Percentiles rank a stretch among this genome's conserved stretches.
phyloP scores from a whole-genome alignment of 2,329 filamentous ascomycete genomes.

The Emmonsiellopsis sp. region DNA sequence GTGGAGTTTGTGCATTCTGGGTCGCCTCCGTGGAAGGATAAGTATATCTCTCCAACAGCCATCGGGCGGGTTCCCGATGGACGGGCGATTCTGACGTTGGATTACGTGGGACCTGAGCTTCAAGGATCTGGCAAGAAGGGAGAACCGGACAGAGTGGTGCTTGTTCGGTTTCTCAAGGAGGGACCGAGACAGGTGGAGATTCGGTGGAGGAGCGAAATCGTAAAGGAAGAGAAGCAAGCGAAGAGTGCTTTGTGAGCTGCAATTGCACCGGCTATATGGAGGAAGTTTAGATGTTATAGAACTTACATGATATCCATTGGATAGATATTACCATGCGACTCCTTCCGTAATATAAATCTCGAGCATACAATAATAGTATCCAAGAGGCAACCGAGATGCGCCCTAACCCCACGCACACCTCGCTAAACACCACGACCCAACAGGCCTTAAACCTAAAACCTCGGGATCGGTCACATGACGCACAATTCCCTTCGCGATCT shows the following conservation, averaged over 20 bases:
- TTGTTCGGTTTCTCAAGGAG: constrained; percentile 49
- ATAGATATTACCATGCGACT: not conserved
- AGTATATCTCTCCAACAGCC: constrained; percentile 38
- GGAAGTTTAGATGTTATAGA: not conserved
- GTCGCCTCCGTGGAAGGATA: constrained; percentile 38
- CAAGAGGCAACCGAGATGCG: no score
- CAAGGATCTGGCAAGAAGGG: constrained; percentile 41
- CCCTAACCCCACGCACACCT: not conserved
- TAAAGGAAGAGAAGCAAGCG: constrained; percentile 25
- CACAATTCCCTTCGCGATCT: constrained; percentile 10
- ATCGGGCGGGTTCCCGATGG: constrained; percentile 36
- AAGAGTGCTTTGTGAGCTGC: constrained; percentile 24
- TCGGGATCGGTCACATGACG: constrained; percentile 11
- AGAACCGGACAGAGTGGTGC: constrained; percentile 46
- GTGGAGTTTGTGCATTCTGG: constrained; percentile 41
- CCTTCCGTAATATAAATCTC: no score
- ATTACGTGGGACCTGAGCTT: constrained; percentile 48
- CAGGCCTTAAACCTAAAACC: not conserved
- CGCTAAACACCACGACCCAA: not conserved
- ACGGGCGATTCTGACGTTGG: constrained; percentile 44
- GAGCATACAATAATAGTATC: no score
- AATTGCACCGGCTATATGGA: not conserved
- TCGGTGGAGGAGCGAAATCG: constrained; percentile 38
- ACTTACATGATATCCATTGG: not conserved
- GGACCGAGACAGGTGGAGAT: constrained; percentile 50